Evolutionary conservation across 305 asterid genomes (phyloP), one percentile per base, ranked within the genome.

Genomic region (Andrographis paniculata): DNA sequence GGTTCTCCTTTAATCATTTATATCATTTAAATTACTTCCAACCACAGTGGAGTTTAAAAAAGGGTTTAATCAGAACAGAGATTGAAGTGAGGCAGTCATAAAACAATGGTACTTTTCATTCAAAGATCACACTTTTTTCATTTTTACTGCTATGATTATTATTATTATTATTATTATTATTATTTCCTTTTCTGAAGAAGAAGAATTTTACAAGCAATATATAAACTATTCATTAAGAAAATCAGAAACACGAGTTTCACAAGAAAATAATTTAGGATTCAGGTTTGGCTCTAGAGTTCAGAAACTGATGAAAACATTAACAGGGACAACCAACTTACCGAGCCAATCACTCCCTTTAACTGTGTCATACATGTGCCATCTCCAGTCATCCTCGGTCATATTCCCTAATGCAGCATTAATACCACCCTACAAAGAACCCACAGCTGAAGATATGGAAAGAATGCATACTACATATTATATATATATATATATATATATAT

Each of bases 331-430:
- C 30, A 57, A 39, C 18, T 31, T 73, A 88, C 98, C 98, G 65
- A 89, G 69, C 98, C 98, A 89, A 53, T 89, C 98, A 28, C 94
- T 85, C 66, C 98, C 98, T 61, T 89, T 89, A 36, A 89, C 96
- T 14, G 96, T 89, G 61, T 85, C 98, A 70, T 89, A 89, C 98
- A 89, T 86, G 73, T 85, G 96, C 98, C 98, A 89, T 72, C 98
- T 78, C 98, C 98, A 89, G 65, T 89, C 95, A 72, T 89, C 96
- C 72, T 89, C 96, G 0, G 86, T 23, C 98, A 89, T 89, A 66
- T 89, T 89, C 61, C 98, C 96, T 50, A 85, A 51, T 14, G 98
- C 98, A 59, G 98, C 98, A 72, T 89, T 89, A 62, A 89, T 85
- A 20, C 98, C 98, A 37, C 98, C 96, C 98, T 89, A 67, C 53